phyloP scores from a whole-genome alignment of 306 rosid species.

The Quercus suber region DNA sequence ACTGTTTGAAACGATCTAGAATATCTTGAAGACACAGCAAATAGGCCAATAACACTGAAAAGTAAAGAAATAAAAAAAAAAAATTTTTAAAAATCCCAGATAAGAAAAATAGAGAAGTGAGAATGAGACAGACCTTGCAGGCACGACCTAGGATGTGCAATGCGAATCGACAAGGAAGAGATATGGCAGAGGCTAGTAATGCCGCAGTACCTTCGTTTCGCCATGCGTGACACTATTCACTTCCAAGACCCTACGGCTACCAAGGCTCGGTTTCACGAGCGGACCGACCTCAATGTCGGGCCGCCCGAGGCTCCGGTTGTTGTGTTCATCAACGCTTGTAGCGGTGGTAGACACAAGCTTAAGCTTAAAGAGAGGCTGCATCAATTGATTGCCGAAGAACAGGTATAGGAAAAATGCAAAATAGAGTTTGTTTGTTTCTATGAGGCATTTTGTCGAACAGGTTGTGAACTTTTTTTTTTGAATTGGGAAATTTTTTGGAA shows the following conservation, averaged over 20 bases:
- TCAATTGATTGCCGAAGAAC: conserved; percentile 79
- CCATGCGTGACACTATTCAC: conserved; percentile 86
- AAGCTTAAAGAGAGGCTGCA: conserved; percentile 78
- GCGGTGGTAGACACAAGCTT: conserved; percentile 92
- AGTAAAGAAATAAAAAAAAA: too few species aligned
- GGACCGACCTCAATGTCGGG: conserved; percentile 6
- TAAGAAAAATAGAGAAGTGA: too few species aligned
- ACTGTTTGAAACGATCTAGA: too few species aligned
- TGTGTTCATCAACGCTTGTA: conserved; percentile 70
- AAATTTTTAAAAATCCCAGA: too few species aligned
- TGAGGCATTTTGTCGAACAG: too few species aligned
- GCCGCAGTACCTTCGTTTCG: conserved; percentile 79
- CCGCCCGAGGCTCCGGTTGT: conserved; percentile 71
- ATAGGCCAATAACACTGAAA: too few species aligned
- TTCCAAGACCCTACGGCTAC: conserved; percentile 62
- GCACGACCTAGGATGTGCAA: too few species aligned
- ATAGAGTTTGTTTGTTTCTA: too few species aligned
- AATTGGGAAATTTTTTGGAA: conserved; percentile 1
- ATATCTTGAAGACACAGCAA: too few species aligned
- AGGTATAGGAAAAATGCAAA: conserved; percentile 31
- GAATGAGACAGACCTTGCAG: too few species aligned
- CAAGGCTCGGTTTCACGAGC: conserved; percentile 36
- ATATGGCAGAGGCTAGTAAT: conserved; percentile 58
- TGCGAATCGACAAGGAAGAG: conserved; percentile 69
- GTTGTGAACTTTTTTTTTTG: background rate